These are phyloP conservation scores for Rhizopus stolonifer DNA, from an alignment of 371 early-diverging fungal species.

Conservation along the genomic window DNA sequence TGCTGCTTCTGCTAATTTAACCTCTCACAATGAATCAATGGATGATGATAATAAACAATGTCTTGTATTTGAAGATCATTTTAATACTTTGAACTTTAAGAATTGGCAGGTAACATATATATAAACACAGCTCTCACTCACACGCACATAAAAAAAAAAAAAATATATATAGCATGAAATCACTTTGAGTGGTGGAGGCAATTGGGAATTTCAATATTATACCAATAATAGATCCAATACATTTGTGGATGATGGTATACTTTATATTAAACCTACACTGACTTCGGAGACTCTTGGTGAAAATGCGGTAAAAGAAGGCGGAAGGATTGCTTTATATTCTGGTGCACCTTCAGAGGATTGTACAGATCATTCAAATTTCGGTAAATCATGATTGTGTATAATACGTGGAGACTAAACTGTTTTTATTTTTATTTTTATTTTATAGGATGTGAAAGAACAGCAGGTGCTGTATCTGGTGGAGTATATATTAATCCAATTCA, in stretches of 20 bases:
- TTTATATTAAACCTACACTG: conserved; percentile 67
- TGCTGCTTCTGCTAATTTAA: not conserved
- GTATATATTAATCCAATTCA: conserved; percentile 69
- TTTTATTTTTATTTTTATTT: not conserved
- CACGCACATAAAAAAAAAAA: too few relatives aligned
- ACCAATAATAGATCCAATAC: conserved; percentile 65
- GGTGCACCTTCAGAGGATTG: conserved; percentile 34
- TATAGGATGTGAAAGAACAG: conserved; percentile 54
- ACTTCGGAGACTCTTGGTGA: conserved; percentile 44
- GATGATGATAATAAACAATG: conserved; percentile 30
- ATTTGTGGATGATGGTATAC: conserved; percentile 62
- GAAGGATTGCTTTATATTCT: conserved; percentile 38
- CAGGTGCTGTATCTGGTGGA: conserved; percentile 43
- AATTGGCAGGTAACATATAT: conserved; percentile 50
- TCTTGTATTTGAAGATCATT: conserved; percentile 63
- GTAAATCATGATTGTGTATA: conserved; percentile 15
- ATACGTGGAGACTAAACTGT: not conserved
- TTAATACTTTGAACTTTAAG: conserved; percentile 56
- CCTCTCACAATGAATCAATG: not conserved
- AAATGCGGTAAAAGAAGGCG: conserved; percentile 33
- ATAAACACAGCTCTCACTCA: too few relatives aligned
- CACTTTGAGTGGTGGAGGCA: conserved; percentile 55
- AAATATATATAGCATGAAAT: conserved; percentile 47
- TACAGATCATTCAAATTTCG: conserved; percentile 45
- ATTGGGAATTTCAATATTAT: conserved; percentile 61